Evolutionary conservation across 2,329 filamentous ascomycete genomes (phyloP).

Genomic region (Aspergillus sp.): DNA sequence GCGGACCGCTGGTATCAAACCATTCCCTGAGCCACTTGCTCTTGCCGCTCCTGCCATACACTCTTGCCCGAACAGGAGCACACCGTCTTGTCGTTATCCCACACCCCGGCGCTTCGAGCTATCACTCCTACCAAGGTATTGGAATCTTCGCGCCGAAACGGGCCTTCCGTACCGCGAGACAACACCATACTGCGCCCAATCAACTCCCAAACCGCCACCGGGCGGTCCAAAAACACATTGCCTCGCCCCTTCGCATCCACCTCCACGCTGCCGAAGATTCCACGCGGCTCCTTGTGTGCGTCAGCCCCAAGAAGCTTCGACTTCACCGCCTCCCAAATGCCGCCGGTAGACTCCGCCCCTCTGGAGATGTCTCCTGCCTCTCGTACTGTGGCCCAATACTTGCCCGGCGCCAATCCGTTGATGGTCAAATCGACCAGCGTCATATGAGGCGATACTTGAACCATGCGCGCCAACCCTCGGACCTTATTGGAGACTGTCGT

Average conservation of each 20-base stretch:
- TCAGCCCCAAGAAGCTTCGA: constrained; percentile 44
- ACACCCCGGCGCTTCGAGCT: constrained; percentile 93
- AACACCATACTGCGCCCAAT: constrained; percentile 93
- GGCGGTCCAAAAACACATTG: constrained; percentile 77
- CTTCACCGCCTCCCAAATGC: constrained; percentile 71
- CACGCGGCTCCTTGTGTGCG: constrained; percentile 53
- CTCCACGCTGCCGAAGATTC: constrained; percentile 73
- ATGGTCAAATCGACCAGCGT: constrained; percentile 89
- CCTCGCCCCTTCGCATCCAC: constrained; percentile 78
- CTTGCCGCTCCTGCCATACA: constrained; percentile 93
- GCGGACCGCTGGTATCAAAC: constrained; percentile 56
- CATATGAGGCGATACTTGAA: constrained; percentile 77
- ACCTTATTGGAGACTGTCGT: constrained; percentile 68
- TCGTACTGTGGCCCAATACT: constrained; percentile 81
- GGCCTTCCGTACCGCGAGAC: constrained; percentile 66
- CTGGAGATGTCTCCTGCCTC: constrained; percentile 84
- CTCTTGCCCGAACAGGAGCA: constrained; percentile 98
- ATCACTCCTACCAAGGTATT: constrained; percentile 92
- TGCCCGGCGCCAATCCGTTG: constrained; percentile 78
- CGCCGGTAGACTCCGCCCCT: constrained; percentile 81
- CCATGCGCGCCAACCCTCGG: constrained; percentile 87
- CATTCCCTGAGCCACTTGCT: constrained; percentile 90
- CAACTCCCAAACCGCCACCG: constrained; percentile 91
- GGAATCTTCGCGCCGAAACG: constrained; percentile 71
- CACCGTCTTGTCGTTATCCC: constrained; percentile 98